A percentile compares a stretch with the other conserved stretches of the same genome.
Evolutionary conservation across 495 filamentous ascomycete genomes (phyloP).

Genomic region (Lepraria neglecta): DNA sequence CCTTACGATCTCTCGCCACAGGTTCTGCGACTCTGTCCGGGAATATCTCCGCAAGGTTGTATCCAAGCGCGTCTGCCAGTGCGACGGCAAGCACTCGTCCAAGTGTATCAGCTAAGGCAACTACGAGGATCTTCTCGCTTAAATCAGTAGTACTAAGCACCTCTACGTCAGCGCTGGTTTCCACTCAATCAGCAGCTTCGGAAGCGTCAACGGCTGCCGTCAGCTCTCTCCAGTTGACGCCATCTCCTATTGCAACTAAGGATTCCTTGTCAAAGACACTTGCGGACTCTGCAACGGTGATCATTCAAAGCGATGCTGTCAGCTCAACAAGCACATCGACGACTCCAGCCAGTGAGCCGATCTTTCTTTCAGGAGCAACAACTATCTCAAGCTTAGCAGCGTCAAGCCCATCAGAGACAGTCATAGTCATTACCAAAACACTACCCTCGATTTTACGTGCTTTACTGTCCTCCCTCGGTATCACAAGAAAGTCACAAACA

Average conservation of each 20-base stretch:
- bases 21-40: not conserved
- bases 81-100: not conserved
- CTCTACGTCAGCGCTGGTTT: not conserved
- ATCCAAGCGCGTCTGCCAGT: not conserved
- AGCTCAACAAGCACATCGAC: not conserved
- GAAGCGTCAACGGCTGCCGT: not conserved
- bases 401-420: conserved; percentile 1
- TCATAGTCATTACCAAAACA: conserved; percentile 15
- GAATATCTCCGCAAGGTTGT: not conserved
- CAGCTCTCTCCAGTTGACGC: not conserved
- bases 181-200: not conserved
- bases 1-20: not conserved
- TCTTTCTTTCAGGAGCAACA: not conserved
- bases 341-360: not conserved
- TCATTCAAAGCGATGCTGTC: not conserved
- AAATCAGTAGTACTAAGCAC: no score
- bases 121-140: no score
- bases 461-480: conserved; percentile 11
- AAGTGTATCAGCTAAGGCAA: no score
- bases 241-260: not conserved
- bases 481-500: not conserved
- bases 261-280: not conserved
- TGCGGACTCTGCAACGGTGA: not conserved
- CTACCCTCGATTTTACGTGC: conserved; percentile 17
- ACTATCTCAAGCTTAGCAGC: not conserved